Evolutionary conservation across 352 stramenopile species (phyloP), one percentile per base, ranked within the genome.

Genomic region (Thraustotheca clavata): DNA sequence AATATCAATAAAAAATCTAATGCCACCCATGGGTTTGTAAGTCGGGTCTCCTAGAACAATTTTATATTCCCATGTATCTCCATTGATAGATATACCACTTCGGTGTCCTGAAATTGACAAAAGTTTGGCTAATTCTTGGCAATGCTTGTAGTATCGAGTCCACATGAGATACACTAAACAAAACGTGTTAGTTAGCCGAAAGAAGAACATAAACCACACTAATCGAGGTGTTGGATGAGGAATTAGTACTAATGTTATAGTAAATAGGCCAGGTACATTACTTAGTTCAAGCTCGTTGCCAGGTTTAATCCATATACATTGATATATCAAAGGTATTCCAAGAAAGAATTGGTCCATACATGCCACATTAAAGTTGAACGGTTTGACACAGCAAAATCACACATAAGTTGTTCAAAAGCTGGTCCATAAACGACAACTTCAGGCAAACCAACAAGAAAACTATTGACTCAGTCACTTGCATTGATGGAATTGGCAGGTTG

Each of bases 291-390:
- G n/a, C 14, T 26, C 43, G 43, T 52, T 31, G 43, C 43, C 43
- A 18, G 9, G 6, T 18, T 24, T 26, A 31, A 52, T 24, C 43
- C 43, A 52, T 35, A 52, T 24, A 52, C 43, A 52, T 7, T 52
- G 43, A 31, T 52, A 52, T 24, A 52, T 52, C 43, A 24, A 52
- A 6, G 43, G 43, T 31, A 20, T 9, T 31, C 9, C 7, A 14
- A 52, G n/a, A 31, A 52, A 52, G 1, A 31, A 35, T 52, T 52
- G 43, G 2, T 52, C 43, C 43, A 52, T 52, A 7, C 43, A 52
- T 52, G 43, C n/a, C 11, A 24, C 3, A 8, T 1, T 9, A 24
- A 43, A 20, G 38, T 16, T 16, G 38, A 43, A 43, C 20, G 38
- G 20, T 43, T 43, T 9, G 2, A 1, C 11, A 24, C n/a, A 11